Evolutionary conservation across 176 grass and related monocot species (phyloP).

Genomic region (Eleusine indica): DNA sequence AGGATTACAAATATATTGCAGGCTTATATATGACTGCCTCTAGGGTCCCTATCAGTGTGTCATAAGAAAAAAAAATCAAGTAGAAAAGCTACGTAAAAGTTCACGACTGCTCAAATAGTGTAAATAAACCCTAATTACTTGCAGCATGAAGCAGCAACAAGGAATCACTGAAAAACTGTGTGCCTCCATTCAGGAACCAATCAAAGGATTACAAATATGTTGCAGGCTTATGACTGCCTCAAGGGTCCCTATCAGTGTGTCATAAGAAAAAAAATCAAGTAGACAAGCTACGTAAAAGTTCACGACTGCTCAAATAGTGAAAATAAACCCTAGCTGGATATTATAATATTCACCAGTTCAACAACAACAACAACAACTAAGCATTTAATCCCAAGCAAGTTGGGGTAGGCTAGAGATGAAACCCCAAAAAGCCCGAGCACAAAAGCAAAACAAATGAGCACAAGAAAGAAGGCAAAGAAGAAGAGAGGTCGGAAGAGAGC

Average conservation of each 20-base stretch:
- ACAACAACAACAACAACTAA: no score
- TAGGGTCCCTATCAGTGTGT: not conserved
- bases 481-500: no score
- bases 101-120: not conserved
- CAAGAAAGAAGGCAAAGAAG: no score
- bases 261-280: not conserved
- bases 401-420: no score
- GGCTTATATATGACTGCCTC: not conserved
- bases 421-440: no score
- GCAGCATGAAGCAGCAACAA: slow-evolving; percentile 6
- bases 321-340: not conserved
- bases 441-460: no score
- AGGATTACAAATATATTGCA: not conserved
- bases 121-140: not conserved
- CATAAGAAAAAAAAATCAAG: not conserved
- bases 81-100: not conserved
- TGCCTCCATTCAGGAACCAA: not conserved
- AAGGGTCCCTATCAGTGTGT: not conserved
- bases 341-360: not conserved
- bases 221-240: not conserved
- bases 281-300: not conserved
- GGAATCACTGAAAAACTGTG: not conserved
- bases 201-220: not conserved
- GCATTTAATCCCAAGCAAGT: no score
- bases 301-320: not conserved